Evolutionary conservation across 805 yeast genomes (phyloP).

Genomic region (Hanseniaspora hatyaiensis): DNA sequence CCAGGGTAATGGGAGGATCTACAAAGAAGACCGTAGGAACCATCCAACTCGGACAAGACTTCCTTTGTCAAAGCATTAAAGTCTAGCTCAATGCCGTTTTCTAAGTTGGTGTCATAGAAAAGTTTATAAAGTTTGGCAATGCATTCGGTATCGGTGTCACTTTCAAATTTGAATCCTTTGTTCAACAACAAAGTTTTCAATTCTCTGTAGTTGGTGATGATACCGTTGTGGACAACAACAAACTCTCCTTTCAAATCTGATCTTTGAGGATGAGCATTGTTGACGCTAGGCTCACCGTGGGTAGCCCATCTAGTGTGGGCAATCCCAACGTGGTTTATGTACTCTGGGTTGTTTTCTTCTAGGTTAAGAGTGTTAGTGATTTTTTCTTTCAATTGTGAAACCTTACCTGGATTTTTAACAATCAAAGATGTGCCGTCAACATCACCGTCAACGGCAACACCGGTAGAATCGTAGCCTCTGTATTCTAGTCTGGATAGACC

Average conservation of each 20-base stretch:
- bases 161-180: conserved; percentile 73
- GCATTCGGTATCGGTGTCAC: conserved; percentile 96
- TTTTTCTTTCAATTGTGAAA: conserved; percentile 60
- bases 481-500: conserved; percentile 84
- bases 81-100: conserved; percentile 69
- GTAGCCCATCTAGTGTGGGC: conserved; percentile 99
- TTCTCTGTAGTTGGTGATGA: conserved; percentile 89
- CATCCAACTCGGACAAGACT: conserved; percentile 85
- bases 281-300: conserved; percentile 80
- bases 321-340: conserved; percentile 83
- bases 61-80: conserved; percentile 87
- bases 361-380: conserved; percentile 32
- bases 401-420: conserved; percentile 85
- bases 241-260: conserved; percentile 77
- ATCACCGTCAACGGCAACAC: conserved; percentile 90
- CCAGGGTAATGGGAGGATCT: conserved; percentile 88
- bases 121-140: conserved; percentile 92
- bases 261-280: conserved; percentile 92
- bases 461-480: conserved; percentile 97
- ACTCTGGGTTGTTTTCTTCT: conserved; percentile 38
- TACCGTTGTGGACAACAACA: conserved; percentile 93
- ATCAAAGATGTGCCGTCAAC: conserved; percentile 56
- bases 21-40: conserved; percentile 92
- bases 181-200: conserved; percentile 66
- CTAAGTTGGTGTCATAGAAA: conserved; percentile 62